phyloP scores from a whole-genome alignment of 2,329 filamentous ascomycete genomes.

The Grosmannia clavigera region DNA sequence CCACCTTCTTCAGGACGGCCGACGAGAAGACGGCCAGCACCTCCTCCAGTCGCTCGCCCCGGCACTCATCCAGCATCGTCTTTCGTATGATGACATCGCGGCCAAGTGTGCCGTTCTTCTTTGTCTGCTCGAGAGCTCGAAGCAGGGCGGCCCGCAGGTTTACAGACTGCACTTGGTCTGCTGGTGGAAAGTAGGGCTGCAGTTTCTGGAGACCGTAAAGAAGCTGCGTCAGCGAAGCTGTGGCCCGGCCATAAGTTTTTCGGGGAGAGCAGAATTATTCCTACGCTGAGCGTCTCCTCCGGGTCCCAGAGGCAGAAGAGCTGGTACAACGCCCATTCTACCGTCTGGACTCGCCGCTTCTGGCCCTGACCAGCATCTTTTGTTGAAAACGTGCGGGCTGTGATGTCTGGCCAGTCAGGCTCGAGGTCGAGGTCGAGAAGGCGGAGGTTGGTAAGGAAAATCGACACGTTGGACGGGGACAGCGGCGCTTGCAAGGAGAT shows the following conservation, averaged over 20 bases:
- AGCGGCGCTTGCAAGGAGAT: neutral
- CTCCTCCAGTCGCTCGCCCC: slow-evolving; percentile 81
- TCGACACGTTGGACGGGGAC: slow-evolving; percentile 38
- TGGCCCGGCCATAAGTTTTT: too few species aligned
- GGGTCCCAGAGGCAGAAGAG: slow-evolving; percentile 77
- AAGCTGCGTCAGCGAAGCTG: too few species aligned
- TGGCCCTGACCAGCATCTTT: slow-evolving; percentile 58
- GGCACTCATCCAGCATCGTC: slow-evolving; percentile 95
- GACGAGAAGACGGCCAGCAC: slow-evolving; percentile 75
- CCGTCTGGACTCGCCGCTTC: slow-evolving; percentile 67
- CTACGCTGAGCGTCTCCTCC: slow-evolving; percentile 44
- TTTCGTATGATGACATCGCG: slow-evolving; percentile 74
- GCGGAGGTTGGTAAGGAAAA: slow-evolving; percentile 74
- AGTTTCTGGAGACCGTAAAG: slow-evolving; percentile 50
- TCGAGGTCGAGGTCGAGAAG: slow-evolving; percentile 67
- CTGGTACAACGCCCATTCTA: slow-evolving; percentile 86
- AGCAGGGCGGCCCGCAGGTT: slow-evolving; percentile 79
- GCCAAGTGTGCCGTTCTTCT: slow-evolving; percentile 75
- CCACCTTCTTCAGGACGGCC: slow-evolving; percentile 60
- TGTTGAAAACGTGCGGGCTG: slow-evolving; percentile 53
- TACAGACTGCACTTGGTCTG: slow-evolving; percentile 80
- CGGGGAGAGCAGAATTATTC: neutral
- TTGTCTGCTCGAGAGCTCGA: slow-evolving; percentile 68
- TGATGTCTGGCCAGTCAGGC: slow-evolving; percentile 71
- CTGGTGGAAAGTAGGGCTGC: slow-evolving; percentile 77